A percentile compares a stretch with the other conserved stretches of the same genome.
phyloP scores from a whole-genome alignment of 2,329 filamentous ascomycete genomes.

The Decorospora gaudefroyi region DNA sequence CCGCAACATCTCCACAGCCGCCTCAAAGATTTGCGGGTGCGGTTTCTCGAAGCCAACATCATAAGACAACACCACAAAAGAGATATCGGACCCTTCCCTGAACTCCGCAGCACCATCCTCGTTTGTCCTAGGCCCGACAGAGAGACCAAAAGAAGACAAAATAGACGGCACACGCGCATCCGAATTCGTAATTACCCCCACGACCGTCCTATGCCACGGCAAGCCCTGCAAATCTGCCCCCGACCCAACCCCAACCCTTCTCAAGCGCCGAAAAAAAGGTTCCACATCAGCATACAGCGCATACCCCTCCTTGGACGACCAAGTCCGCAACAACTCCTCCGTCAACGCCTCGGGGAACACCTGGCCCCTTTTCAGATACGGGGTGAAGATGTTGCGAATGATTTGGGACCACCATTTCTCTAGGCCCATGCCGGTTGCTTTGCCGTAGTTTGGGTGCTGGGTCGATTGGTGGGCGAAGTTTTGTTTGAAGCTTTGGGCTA shows the following conservation, averaged over 20 bases:
- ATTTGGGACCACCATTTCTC: conserved; percentile 66
- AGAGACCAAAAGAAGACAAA: conserved; percentile 59
- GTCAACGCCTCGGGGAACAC: conserved; percentile 54
- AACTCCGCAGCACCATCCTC: conserved; percentile 12
- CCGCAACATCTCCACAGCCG: conserved; percentile 55
- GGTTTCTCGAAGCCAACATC: conserved; percentile 67
- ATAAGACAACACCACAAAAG: conserved; percentile 66
- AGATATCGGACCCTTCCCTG: conserved; percentile 51
- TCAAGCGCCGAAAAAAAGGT: conserved; percentile 55
- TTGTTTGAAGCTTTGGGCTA: conserved; percentile 41
- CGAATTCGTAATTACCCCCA: conserved; percentile 67
- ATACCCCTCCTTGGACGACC: conserved; percentile 61
- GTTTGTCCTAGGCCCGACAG: conserved; percentile 42
- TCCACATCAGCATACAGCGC: conserved; percentile 54
- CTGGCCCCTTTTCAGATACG: conserved; percentile 35
- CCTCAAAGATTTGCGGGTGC: conserved; percentile 59
- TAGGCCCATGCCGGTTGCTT: conserved; percentile 56
- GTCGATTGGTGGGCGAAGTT: conserved; percentile 57
- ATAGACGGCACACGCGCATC: conserved; percentile 63
- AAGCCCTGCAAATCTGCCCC: no score
- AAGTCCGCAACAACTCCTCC: conserved; percentile 57
- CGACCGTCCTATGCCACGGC: conserved; percentile 51
- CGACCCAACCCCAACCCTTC: no score
- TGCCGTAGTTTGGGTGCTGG: conserved; percentile 64
- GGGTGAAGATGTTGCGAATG: conserved; percentile 55